phyloP scores from a whole-genome alignment of 2,329 filamentous ascomycete species.

The Penicillium freii region DNA sequence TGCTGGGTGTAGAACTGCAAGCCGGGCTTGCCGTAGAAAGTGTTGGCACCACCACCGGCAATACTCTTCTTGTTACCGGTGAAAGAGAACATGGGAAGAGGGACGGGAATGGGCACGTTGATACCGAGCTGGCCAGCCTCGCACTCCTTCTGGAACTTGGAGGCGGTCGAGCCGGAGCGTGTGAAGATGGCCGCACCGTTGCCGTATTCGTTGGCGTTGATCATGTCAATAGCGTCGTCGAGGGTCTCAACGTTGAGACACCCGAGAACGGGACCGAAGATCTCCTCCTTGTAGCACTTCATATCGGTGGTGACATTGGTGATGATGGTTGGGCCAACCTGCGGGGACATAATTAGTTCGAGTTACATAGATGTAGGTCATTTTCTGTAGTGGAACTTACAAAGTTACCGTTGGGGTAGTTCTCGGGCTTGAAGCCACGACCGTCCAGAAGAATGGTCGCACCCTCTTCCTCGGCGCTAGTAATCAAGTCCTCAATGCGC shows the following conservation, averaged over 20 bases:
- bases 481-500: conserved; percentile 61
- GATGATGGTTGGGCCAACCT: conserved; percentile 65
- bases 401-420: conserved; percentile 67
- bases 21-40: conserved; percentile 92
- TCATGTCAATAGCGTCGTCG: conserved; percentile 62
- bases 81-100: conserved; percentile 62
- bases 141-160: conserved; percentile 62
- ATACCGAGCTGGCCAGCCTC: conserved; percentile 66
- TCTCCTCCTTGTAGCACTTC: conserved; percentile 66
- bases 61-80: conserved; percentile 82
- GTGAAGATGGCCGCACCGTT: conserved; percentile 68
- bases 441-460: conserved; percentile 64
- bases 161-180: conserved; percentile 58
- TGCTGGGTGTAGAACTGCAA: conserved; percentile 94
- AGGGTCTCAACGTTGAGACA: conserved; percentile 60
- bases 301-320: conserved; percentile 64
- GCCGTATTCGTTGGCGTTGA: conserved; percentile 66
- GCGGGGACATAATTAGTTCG: neutral
- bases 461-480: conserved; percentile 61
- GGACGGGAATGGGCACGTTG: conserved; percentile 65
- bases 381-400: conserved; percentile 42
- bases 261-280: conserved; percentile 66
- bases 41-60: conserved; percentile 86
- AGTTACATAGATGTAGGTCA: neutral
- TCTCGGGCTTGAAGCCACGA: conserved; percentile 58